Conservation (phyloP, 1,139 yeast genomes). For the Pichia sp. region DNA sequence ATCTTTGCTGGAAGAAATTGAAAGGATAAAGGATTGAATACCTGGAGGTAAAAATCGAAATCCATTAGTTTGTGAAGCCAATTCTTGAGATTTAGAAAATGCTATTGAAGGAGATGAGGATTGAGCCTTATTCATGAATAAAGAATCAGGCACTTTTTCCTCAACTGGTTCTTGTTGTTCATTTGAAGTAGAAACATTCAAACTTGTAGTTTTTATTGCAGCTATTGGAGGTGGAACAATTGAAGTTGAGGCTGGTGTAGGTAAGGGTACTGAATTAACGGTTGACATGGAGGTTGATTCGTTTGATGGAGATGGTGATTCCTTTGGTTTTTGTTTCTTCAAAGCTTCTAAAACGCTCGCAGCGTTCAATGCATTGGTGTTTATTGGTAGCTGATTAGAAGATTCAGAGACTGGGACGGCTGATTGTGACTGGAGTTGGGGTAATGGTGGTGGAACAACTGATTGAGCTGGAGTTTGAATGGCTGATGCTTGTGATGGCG, state of each 20-base stretch:
- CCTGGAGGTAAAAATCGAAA: constrained; percentile 62
- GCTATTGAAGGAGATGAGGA: constrained; percentile 10
- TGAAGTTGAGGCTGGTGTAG: background rate
- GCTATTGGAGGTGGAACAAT: constrained; percentile 7
- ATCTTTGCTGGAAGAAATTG: constrained; percentile 42
- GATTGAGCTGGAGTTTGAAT: too few relatives aligned
- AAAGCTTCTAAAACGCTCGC: constrained; percentile 31
- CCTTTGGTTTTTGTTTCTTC: constrained; percentile 29
- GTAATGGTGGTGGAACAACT: background rate
- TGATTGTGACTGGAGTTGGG: constrained; percentile 3
- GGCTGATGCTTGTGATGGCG: background rate
- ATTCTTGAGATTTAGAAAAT: constrained; percentile 14
- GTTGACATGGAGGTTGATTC: background rate
- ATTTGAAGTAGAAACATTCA: background rate
- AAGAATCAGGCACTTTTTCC: too few relatives aligned
- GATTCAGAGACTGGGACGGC: background rate
- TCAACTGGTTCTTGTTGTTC: background rate
- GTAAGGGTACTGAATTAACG: background rate
- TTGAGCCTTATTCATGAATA: too few relatives aligned
- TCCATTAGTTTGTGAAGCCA: constrained; percentile 9
- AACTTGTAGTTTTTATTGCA: constrained; percentile 12
- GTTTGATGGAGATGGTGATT: constrained; percentile 1
- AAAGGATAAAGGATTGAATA: constrained; percentile 55
- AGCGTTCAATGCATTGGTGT: constrained; percentile 30
- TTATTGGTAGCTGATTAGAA: constrained; percentile 10